A percentile compares a stretch with the other conserved stretches of the same genome.
These are phyloP conservation scores for Penicillium concentricum DNA, from an alignment of 2,329 filamentous ascomycete genomes.

Conservation along the genomic window DNA sequence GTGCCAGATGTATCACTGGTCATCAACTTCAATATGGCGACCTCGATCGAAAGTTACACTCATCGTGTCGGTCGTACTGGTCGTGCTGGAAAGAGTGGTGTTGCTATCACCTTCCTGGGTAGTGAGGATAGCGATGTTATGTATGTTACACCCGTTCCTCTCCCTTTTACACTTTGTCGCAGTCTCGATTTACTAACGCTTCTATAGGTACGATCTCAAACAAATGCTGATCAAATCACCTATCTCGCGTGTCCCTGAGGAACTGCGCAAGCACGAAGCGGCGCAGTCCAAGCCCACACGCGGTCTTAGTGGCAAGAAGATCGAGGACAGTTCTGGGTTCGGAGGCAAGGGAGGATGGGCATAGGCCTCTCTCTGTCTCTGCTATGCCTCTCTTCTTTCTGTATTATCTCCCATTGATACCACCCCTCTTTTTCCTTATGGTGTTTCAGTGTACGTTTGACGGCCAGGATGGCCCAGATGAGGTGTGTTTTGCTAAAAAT, in stretches of 20 bases:
- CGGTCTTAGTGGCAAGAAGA: constrained; percentile 48
- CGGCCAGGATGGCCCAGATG: background rate
- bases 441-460: background rate
- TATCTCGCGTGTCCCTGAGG: constrained; percentile 86
- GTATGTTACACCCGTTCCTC: constrained; percentile 45
- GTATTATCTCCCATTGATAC: constrained; percentile 11
- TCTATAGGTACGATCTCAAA: constrained; percentile 72
- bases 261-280: constrained; percentile 82
- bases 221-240: constrained; percentile 92
- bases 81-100: constrained; percentile 94
- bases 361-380: background rate
- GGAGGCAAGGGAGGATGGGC: constrained; percentile 39
- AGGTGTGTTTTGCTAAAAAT: background rate
- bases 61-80: constrained; percentile 96
- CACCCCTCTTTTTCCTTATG: background rate
- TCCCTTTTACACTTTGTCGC: constrained; percentile 2
- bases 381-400: background rate
- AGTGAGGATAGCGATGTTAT: constrained; percentile 85
- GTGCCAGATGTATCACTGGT: constrained; percentile 91
- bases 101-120: constrained; percentile 92
- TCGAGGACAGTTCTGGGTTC: constrained; percentile 43
- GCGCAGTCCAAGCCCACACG: constrained; percentile 76
- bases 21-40: constrained; percentile 98
- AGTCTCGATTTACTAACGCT: constrained; percentile 16
- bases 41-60: constrained; percentile 88